Percentiles rank a stretch among this genome's conserved stretches.
phyloP scores from a whole-genome alignment of 331 rosid species.

The Saraca asoca region DNA sequence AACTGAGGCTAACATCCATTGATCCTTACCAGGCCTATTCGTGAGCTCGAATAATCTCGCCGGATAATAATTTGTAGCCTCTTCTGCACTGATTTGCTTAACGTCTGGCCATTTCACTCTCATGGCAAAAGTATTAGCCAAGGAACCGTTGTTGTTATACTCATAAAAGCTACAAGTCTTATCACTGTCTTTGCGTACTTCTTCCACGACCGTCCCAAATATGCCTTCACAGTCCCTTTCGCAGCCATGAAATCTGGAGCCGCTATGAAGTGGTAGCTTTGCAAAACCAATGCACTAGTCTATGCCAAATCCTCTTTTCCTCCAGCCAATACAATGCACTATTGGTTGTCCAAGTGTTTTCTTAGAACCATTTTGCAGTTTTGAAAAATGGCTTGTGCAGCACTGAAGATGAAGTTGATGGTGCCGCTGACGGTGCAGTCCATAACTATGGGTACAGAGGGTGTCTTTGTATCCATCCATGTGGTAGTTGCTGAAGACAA shows the following conservation, averaged over 20 bases:
- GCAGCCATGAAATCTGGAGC: conserved; percentile 27
- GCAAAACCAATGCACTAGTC: conserved; percentile 51
- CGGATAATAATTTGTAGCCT: conserved; percentile 41
- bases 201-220: conserved; percentile 74
- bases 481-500: conserved; percentile 55
- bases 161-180: conserved; percentile 48
- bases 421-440: conserved; percentile 70
- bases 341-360: conserved; percentile 44
- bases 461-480: conserved; percentile 72
- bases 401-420: conserved; percentile 73
- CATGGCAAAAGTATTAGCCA: not conserved
- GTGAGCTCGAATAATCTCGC: conserved; percentile 26
- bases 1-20: too few species aligned
- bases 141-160: conserved; percentile 52
- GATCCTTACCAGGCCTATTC: too few species aligned
- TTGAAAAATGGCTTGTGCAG: conserved; percentile 57
- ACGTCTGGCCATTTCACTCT: conserved; percentile 63
- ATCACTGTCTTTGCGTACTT: conserved; percentile 49
- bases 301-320: conserved; percentile 44
- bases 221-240: conserved; percentile 25
- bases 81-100: not conserved
- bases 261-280: conserved; percentile 52
- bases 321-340: conserved; percentile 61
- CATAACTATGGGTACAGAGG: conserved; percentile 57
- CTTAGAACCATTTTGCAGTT: conserved; percentile 56